Evolutionary conservation across 108 stramenopile genomes (phyloP), one percentile per base, ranked within the genome.

Genomic region (Cyclotella kingstonii): DNA sequence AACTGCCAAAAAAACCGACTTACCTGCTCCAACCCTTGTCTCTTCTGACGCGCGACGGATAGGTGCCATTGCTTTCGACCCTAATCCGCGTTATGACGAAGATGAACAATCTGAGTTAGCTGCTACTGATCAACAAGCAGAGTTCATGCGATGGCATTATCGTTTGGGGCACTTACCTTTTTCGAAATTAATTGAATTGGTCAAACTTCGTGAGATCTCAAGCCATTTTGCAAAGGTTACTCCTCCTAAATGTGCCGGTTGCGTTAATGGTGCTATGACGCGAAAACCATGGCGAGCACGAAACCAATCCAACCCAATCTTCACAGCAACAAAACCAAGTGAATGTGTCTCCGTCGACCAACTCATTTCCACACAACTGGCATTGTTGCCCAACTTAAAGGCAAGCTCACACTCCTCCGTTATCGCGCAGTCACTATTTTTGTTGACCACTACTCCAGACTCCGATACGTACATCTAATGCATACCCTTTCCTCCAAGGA

Each of bases 351-450:
- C n/a, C n/a, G n/a, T n/a, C n/a, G n/a, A n/a, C n/a, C n/a, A n/a
- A n/a, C n/a, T n/a, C n/a, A n/a, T 34, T 4, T 63, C 44, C 11
- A 36, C 51, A 5, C 41, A 50, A 19, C 70, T 51, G 65, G 70
- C 21, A 53, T 77, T 11, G 43, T 77, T 26, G 63, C 54, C 3
- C 76, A 77, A 26, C 3, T 65, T 1, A 67, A 58, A 40, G 67
- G 75, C 21, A 31, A 2, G 18, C 34, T 75, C 0, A 64, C 61
- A 9, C 49, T 38, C 3, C 14, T 26, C 11, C 60, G 42, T 4
- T 63, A 71, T 29, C 22, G n/a, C 14, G 61, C 15, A n/a, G 62
- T 42, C 2, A 55, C 53, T 1, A 45, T 71, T 1, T 71, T 71
- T 38, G 70, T 71, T 35, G 70, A 71, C 36, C 70, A 68, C 28